Evolutionary conservation across 192 early-diverging fungal species (phyloP), one percentile per base, ranked within the genome.

Genomic region (Rhizophagus prolifer): DNA sequence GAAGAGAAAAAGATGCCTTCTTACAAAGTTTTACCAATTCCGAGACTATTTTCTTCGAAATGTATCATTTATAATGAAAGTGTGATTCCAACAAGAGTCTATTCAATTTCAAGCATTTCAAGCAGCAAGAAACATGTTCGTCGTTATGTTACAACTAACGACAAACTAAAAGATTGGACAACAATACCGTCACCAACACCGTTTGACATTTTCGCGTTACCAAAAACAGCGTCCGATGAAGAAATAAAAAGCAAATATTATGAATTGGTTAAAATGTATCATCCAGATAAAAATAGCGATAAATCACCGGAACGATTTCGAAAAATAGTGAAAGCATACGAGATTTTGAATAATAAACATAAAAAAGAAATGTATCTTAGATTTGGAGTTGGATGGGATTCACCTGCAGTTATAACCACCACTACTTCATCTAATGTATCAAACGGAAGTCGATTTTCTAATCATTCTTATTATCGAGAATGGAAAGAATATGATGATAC

Each of bases 181-280:
- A 72, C 6, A 25, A 46, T 50, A 72, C 41, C 21, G 2, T 50
- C 38, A 28, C 70, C 70, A 19, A 74, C 76, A 2, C 82, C 82
- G 4, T 83, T 78, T 70, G 79, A 80, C 0, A 70, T 78, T 74
- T 70, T 83, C 4, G 38, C 70, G 9, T 38, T 83, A 3, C 63
- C 74, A 10, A 65, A n/a, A 16, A 78, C n/a, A 21, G 79, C 82
- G 9, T 26, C 65, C 13, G 36, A 31, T 8, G 64, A 63, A 7
- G 76, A 78, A 13, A 64, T 83, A 50, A 83, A 83, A 54, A 69
- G 74, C 10, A 66, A 69, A 36, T 83, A 83, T 59, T 78, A 78
- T 74, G 76, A 77, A 50, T 61, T 83, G 3, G 79, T 72, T 14
- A 83, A 83, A 61, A n/a, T 44, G 44, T 50, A 75, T 50, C 82